Conservation (phyloP, 1,139 yeast species). For the Zygoascus sp. region DNA sequence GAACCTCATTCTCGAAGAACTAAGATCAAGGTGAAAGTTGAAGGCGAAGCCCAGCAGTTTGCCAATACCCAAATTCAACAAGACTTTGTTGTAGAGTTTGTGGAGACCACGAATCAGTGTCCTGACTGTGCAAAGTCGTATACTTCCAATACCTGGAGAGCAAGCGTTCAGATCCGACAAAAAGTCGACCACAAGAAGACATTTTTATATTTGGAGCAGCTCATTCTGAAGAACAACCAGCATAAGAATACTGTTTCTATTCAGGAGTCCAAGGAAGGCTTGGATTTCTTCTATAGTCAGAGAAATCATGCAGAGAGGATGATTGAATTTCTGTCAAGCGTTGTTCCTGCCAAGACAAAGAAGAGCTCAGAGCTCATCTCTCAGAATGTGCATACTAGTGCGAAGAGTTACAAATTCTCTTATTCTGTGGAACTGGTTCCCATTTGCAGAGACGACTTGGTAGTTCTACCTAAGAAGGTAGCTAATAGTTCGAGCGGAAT, state of each 20-base stretch:
- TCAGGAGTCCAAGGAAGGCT: slow-evolving; percentile 87
- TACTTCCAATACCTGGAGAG: slow-evolving; percentile 97
- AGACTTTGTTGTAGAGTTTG: slow-evolving; percentile 90
- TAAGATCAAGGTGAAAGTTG: slow-evolving; percentile 84
- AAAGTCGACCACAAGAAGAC: slow-evolving; percentile 97
- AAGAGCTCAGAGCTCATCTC: slow-evolving; percentile 88
- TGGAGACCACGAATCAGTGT: slow-evolving; percentile 94
- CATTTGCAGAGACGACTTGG: slow-evolving; percentile 92
- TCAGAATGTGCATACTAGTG: slow-evolving; percentile 86
- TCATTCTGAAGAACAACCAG: slow-evolving; percentile 87
- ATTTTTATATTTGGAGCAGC: slow-evolving; percentile 88
- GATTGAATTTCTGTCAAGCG: slow-evolving; percentile 82
- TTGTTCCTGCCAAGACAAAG: slow-evolving; percentile 76
- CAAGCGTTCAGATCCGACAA: slow-evolving; percentile 96
- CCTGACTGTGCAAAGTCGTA: slow-evolving; percentile 97
- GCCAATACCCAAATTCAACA: slow-evolving; percentile 89
- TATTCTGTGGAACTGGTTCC: slow-evolving; percentile 94
- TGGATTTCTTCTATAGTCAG: slow-evolving; percentile 87
- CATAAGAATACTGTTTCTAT: slow-evolving; percentile 91
- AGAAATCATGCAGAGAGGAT: slow-evolving; percentile 89
- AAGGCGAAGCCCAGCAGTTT: slow-evolving; percentile 79
- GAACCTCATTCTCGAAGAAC: slow-evolving; percentile 98
- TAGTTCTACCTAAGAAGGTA: slow-evolving; percentile 79
- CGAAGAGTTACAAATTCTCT: slow-evolving; percentile 82
- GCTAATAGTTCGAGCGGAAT: slow-evolving; percentile 83